Evolutionary conservation across 768 basidiomycete species (phyloP).

Genomic region (Mrakia gelida): DNA sequence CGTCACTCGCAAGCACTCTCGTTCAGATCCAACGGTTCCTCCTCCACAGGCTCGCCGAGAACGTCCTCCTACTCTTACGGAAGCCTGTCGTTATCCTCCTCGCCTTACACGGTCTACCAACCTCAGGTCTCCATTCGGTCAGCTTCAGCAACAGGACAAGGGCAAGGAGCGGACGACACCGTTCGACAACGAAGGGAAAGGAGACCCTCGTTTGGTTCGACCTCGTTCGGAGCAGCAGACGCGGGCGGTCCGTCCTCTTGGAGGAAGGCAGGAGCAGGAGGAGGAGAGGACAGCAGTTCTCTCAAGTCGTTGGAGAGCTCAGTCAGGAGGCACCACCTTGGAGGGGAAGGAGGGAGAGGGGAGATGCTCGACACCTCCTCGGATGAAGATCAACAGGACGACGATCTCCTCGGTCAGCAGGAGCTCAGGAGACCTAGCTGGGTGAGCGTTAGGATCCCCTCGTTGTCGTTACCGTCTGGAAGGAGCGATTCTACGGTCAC

Average conservation of each 20-base stretch:
- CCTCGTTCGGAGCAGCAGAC: neutral
- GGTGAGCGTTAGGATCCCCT: conserved; percentile 23
- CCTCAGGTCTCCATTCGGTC: neutral
- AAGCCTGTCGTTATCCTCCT: neutral
- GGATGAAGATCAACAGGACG: neutral
- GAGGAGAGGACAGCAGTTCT: neutral
- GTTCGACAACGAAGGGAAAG: neutral
- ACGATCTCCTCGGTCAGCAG: conserved; percentile 18
- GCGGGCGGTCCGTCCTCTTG: neutral
- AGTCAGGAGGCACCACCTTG: no score
- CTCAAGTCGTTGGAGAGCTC: no score
- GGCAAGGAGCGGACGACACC: neutral
- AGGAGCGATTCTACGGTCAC: conserved; percentile 10
- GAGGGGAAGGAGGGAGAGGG: neutral
- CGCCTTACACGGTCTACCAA: conserved; percentile 24
- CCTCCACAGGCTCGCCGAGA: neutral
- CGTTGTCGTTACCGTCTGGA: neutral
- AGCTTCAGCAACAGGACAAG: neutral
- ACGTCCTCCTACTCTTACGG: neutral
- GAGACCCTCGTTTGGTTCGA: no score
- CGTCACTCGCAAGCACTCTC: neutral
- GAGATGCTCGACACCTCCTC: neutral
- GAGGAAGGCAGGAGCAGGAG: neutral
- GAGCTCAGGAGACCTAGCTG: conserved; percentile 15
- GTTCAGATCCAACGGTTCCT: neutral